A percentile compares a stretch with the other conserved stretches of the same genome.
These are phyloP conservation scores for Cercophora sp. DNA, from an alignment of 495 filamentous ascomycete species.

Conservation along the genomic window DNA sequence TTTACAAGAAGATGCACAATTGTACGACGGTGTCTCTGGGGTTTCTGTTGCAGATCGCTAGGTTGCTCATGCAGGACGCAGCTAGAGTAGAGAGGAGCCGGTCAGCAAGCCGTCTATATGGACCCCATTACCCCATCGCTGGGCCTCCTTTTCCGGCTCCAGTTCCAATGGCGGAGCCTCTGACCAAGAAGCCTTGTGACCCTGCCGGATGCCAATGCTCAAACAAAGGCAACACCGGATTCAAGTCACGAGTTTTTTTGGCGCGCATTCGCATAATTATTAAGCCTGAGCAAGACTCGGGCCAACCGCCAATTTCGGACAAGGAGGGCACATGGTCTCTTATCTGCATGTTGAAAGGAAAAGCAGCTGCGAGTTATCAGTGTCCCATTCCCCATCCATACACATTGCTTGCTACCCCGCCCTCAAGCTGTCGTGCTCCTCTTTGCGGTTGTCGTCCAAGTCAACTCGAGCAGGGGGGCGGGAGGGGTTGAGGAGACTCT, in stretches of 20 bases:
- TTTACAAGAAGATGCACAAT: too few species aligned
- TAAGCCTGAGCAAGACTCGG: not conserved
- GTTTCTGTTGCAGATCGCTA: not conserved
- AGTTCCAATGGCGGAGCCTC: not conserved
- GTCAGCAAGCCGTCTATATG: not conserved
- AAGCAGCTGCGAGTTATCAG: too few species aligned
- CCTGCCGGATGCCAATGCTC: not conserved
- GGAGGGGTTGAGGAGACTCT: not conserved
- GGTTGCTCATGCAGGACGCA: too few species aligned
- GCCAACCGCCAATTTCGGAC: not conserved
- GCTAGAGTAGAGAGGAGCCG: too few species aligned
- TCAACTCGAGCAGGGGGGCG: not conserved
- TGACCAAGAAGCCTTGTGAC: constrained; percentile 5
- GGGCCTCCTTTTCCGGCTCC: not conserved
- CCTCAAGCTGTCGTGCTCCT: constrained; percentile 25
- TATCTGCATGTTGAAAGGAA: too few species aligned
- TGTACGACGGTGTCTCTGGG: too few species aligned
- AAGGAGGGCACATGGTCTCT: too few species aligned
- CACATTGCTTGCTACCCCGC: constrained; percentile 28
- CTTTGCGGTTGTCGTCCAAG: constrained; percentile 10
- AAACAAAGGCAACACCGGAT: not conserved
- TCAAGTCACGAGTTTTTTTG: not conserved
- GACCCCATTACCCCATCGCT: not conserved
- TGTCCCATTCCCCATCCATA: too few species aligned
- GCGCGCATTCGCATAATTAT: not conserved